phyloP scores from a whole-genome alignment of 805 yeast genomes.

The Candida succiphila region DNA sequence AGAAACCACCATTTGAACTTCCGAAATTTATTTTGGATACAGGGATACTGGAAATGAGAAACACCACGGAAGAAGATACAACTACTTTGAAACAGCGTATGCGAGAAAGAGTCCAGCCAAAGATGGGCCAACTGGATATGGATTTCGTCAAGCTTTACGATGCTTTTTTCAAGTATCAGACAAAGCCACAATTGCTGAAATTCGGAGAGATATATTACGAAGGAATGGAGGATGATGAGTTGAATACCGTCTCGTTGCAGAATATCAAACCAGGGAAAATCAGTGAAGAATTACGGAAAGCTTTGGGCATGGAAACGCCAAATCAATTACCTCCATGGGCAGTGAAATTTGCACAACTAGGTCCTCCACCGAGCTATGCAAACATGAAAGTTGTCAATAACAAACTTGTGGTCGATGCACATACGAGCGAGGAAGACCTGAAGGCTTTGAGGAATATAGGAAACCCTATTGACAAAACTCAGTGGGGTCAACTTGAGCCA shows the following conservation, averaged over 20 bases:
- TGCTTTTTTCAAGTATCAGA: constrained; percentile 78
- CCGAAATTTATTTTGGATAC: constrained; percentile 75
- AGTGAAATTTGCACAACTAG: constrained; percentile 51
- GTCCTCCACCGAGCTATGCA: constrained; percentile 80
- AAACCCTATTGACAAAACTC: constrained; percentile 15
- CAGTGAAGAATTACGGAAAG: constrained; percentile 50
- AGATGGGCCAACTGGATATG: constrained; percentile 75
- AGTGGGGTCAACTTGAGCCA: constrained; percentile 22
- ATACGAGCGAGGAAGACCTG: constrained; percentile 21
- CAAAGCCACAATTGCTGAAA: constrained; percentile 55
- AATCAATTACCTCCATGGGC: constrained; percentile 96
- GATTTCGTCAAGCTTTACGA: constrained; percentile 76
- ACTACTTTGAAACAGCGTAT: constrained; percentile 59
- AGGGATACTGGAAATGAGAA: constrained; percentile 82
- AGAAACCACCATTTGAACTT: constrained; percentile 61
- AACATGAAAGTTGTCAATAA: constrained; percentile 42
- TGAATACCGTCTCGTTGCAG: constrained; percentile 25
- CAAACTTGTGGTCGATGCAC: constrained; percentile 8
- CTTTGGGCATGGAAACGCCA: constrained; percentile 51
- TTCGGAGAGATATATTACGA: constrained; percentile 79
- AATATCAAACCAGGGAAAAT: constrained; percentile 53
- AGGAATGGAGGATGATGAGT: constrained; percentile 36
- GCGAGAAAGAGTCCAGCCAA: constrained; percentile 83
- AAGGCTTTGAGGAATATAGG: constrained; percentile 8
- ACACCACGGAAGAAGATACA: constrained; percentile 41